Conservation (phyloP, 108 stramenopile genomes). For the Schizochytrium sp. region DNA sequence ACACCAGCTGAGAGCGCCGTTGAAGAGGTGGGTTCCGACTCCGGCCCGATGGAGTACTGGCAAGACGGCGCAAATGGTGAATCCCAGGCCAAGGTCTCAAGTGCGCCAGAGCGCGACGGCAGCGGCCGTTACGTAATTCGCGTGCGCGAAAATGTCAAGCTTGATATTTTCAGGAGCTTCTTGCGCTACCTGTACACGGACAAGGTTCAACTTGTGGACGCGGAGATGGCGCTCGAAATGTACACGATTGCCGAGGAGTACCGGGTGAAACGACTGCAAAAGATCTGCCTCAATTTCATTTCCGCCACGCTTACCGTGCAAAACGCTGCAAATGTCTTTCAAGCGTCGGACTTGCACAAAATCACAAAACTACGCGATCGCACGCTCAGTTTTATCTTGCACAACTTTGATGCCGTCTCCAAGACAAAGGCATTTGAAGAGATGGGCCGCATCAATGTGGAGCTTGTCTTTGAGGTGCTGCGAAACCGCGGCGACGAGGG, state of each 20-base stretch:
- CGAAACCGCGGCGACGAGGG: slow-evolving; percentile 49
- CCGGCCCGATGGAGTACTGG: background rate
- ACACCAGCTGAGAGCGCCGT: background rate
- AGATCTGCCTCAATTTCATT: slow-evolving; percentile 65
- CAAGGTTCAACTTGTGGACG: slow-evolving; percentile 62
- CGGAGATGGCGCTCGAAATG: slow-evolving; percentile 83
- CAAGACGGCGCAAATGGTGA: too few relatives aligned
- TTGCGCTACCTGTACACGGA: slow-evolving; percentile 94
- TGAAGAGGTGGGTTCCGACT: background rate
- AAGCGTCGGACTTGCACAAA: slow-evolving; percentile 84
- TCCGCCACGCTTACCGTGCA: slow-evolving; percentile 69
- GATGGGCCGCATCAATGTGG: slow-evolving; percentile 91
- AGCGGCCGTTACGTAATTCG: background rate
- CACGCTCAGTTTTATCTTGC: slow-evolving; percentile 77
- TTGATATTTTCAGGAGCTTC: slow-evolving; percentile 64
- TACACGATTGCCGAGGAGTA: slow-evolving; percentile 90
- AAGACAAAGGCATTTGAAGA: slow-evolving; percentile 77
- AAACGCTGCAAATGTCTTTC: slow-evolving; percentile 86
- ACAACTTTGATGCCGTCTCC: slow-evolving; percentile 86
- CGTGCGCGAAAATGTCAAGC: background rate
- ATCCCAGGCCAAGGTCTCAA: too few relatives aligned
- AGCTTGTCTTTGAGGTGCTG: slow-evolving; percentile 90
- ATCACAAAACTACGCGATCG: slow-evolving; percentile 71
- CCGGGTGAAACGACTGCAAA: slow-evolving; percentile 81
- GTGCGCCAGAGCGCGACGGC: background rate